These are phyloP conservation scores for Ascochyta rabiei DNA, from an alignment of 2,329 filamentous ascomycete genomes.

Conservation along the genomic window DNA sequence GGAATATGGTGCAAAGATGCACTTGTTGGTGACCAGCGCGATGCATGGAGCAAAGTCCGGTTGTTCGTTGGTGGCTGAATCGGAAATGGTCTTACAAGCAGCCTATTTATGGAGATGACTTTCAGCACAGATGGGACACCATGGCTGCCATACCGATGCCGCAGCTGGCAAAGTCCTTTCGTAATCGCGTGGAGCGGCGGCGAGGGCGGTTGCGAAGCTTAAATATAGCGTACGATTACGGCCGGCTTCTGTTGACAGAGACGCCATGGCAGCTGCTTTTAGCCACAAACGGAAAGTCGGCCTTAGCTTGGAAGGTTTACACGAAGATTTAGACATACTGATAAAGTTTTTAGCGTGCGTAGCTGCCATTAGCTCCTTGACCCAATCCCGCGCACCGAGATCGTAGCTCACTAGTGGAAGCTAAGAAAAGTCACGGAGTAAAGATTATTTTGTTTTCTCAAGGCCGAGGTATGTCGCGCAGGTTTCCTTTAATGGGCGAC, in stretches of 20 bases:
- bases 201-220: not conserved
- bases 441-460: not conserved
- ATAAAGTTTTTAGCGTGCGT: constrained; percentile 9
- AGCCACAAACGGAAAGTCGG: not conserved
- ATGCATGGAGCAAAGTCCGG: not conserved
- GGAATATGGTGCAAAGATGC: not conserved
- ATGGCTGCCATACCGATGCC: not conserved
- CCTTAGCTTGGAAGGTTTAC: not conserved
- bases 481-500: not conserved
- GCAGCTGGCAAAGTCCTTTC: not conserved
- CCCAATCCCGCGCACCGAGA: constrained; percentile 12
- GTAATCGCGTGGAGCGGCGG: not conserved
- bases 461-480: constrained; percentile 2
- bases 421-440: not conserved
- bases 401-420: not conserved
- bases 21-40: not conserved
- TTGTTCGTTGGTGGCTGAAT: constrained; percentile 1
- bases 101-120: not conserved
- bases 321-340: not conserved
- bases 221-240: not conserved
- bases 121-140: not conserved
- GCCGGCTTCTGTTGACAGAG: not conserved
- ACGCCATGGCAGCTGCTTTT: not conserved
- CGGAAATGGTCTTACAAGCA: not conserved
- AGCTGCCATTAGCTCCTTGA: constrained; percentile 7